Evolutionary conservation across 2,329 filamentous ascomycete genomes (phyloP).

Genomic region (Fusarium caatingaense): DNA sequence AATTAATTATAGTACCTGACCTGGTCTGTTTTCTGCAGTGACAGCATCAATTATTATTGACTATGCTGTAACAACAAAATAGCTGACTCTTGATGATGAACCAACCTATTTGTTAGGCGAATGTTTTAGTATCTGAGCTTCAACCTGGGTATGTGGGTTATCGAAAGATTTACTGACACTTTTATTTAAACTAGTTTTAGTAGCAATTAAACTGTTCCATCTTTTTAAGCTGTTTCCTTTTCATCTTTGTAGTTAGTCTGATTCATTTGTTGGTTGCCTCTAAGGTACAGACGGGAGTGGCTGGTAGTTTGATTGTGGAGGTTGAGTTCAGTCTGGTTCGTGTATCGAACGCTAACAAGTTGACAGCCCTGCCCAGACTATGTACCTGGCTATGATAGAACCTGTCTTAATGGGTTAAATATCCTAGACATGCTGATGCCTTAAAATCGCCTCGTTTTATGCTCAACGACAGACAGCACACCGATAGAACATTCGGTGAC

Average conservation of each 20-base stretch:
- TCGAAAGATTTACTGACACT: conserved; percentile 19
- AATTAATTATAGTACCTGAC: not conserved
- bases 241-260: not conserved
- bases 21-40: not conserved
- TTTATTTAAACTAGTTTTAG: conserved; percentile 6
- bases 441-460: not conserved
- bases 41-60: not conserved
- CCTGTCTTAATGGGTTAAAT: not conserved
- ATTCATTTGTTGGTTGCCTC: not conserved
- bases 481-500: conserved; percentile 19
- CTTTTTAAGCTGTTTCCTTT: conserved; percentile 1
- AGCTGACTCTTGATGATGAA: conserved; percentile 1
- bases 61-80: not conserved
- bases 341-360: conserved; percentile 23
- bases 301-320: conserved; percentile 29
- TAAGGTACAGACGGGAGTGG: conserved; percentile 25
- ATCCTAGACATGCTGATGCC: not conserved
- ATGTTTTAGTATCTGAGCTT: conserved; percentile 19
- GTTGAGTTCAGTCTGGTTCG: conserved; percentile 13
- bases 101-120: conserved; percentile 7
- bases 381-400: not conserved
- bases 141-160: conserved; percentile 18
- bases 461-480: conserved; percentile 1
- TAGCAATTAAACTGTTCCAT: not conserved
- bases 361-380: conserved; percentile 1